These are phyloP conservation scores for Sugiyamaella marilandica DNA, from an alignment of 805 yeast genomes.

Conservation along the genomic window DNA sequence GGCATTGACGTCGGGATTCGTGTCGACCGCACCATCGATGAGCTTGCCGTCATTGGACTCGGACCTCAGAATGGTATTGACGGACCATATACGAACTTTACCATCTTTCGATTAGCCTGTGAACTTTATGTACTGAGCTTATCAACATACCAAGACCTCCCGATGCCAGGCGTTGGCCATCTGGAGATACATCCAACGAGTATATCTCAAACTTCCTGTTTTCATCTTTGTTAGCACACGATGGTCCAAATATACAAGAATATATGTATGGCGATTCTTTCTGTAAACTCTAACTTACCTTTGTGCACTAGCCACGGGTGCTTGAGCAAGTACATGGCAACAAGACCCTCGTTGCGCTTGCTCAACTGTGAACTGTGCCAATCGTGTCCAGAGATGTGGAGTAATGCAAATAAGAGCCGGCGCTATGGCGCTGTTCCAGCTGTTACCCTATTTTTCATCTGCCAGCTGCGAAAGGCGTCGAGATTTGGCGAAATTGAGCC, in stretches of 20 bases:
- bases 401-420: too few species aligned
- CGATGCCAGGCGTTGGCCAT: slow-evolving; percentile 81
- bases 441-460: not conserved
- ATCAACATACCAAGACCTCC: slow-evolving; percentile 56
- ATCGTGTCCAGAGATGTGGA: too few species aligned
- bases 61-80: slow-evolving; percentile 77
- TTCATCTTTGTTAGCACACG: slow-evolving; percentile 50
- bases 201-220: slow-evolving; percentile 78
- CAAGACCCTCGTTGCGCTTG: not conserved
- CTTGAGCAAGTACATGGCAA: slow-evolving; percentile 55
- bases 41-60: slow-evolving; percentile 18
- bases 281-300: slow-evolving; percentile 33
- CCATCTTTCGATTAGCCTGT: slow-evolving; percentile 53
- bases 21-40: slow-evolving; percentile 6
- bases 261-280: too few species aligned
- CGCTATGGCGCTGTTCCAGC: too few species aligned
- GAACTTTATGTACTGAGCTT: not conserved
- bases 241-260: not conserved
- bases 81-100: slow-evolving; percentile 86
- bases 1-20: slow-evolving; percentile 6
- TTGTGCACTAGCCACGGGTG: slow-evolving; percentile 68
- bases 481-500: not conserved
- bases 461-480: not conserved
- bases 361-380: too few species aligned
- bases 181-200: slow-evolving; percentile 73